Conservation (phyloP, 2,329 filamentous ascomycete species). For the Peltaster fructicola region DNA sequence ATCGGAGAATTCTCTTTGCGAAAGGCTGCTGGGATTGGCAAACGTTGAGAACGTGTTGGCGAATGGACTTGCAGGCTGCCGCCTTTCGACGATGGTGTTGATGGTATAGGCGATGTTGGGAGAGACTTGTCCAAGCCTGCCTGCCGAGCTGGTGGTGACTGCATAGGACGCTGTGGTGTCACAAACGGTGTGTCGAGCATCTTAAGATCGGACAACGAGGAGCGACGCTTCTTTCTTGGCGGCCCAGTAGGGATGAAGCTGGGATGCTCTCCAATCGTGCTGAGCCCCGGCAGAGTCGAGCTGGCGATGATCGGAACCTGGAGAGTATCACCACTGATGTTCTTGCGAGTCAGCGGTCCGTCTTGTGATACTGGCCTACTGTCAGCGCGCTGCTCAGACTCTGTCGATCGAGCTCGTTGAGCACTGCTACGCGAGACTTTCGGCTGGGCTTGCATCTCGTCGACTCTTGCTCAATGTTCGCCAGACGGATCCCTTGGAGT, state of each 20-base stretch:
- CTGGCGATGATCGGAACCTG: constrained; percentile 5
- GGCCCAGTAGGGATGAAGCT: constrained; percentile 27
- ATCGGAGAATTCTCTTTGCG: constrained; percentile 27
- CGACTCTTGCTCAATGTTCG: constrained; percentile 71
- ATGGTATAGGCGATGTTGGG: constrained; percentile 20
- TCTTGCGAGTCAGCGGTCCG: constrained; percentile 19
- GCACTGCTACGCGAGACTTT: constrained; percentile 50
- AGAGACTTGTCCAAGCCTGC: constrained; percentile 11
- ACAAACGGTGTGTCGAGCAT: constrained; percentile 37
- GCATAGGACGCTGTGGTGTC: constrained; percentile 5
- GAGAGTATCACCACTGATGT: constrained; percentile 24
- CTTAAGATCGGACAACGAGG: constrained; percentile 76
- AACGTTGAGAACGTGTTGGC: constrained; percentile 18
- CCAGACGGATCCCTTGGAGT: constrained; percentile 64
- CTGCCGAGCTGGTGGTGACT: constrained; percentile 8
- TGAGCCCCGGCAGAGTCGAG: constrained; percentile 20
- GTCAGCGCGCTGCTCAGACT: constrained; percentile 38
- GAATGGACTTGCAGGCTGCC: constrained; percentile 23
- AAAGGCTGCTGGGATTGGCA: constrained; percentile 20
- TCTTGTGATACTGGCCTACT: constrained; percentile 39
- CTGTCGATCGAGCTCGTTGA: constrained; percentile 63
- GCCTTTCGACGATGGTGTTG: constrained; percentile 20
- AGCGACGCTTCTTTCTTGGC: constrained; percentile 67
- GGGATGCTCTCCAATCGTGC: constrained; percentile 32
- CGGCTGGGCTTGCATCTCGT: constrained; percentile 40